Conservation (phyloP, 2,329 filamentous ascomycete genomes). For the Ceratocystis destructans region DNA sequence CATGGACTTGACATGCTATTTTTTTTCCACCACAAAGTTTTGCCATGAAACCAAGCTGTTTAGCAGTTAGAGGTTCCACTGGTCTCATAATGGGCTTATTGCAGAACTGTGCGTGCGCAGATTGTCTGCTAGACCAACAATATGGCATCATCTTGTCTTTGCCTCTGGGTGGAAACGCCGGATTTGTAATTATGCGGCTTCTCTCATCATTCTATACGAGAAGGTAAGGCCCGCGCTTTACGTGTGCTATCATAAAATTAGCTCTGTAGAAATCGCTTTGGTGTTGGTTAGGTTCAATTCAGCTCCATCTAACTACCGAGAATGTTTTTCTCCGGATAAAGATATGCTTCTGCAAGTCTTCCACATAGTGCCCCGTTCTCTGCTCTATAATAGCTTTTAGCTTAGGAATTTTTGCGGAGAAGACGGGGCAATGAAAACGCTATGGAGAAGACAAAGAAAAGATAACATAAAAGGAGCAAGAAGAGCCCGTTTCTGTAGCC, state of each 20-base stretch:
- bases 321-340: background rate
- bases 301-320: background rate
- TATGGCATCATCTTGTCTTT: background rate
- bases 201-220: background rate
- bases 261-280: background rate
- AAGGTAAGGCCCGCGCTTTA: background rate
- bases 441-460: background rate
- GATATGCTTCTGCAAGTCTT: background rate
- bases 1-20: no score
- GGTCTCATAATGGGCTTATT: no score
- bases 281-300: background rate
- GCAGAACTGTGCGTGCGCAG: background rate
- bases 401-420: background rate
- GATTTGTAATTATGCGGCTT: background rate
- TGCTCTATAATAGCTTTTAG: background rate
- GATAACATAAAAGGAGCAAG: background rate
- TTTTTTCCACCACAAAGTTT: no score
- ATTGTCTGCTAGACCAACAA: background rate
- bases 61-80: no score
- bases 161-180: no score
- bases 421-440: background rate
- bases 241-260: background rate
- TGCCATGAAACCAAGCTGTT: no score
- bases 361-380: slow-evolving; percentile 4
- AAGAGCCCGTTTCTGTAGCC: background rate